A percentile compares a stretch with the other conserved stretches of the same genome.
Conservation (phyloP, 176 grass and related monocot genomes). For the Tillandsia leiboldiana region DNA sequence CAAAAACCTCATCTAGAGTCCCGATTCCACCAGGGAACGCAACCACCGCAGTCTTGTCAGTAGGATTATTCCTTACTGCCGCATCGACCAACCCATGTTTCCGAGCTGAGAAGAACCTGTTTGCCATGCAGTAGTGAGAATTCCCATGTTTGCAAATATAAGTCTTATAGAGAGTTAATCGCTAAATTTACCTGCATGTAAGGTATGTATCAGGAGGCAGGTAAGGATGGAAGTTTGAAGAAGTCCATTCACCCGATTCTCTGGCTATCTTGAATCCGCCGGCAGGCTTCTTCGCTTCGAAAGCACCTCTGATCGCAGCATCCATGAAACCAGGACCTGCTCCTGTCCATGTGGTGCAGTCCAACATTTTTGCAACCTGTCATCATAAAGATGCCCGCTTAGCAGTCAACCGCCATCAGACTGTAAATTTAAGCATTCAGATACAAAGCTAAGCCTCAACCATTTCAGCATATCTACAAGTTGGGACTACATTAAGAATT, state of each 20-base stretch:
- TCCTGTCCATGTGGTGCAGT: conserved; percentile 82
- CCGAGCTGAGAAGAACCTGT: conserved; percentile 83
- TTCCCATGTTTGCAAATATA: not conserved
- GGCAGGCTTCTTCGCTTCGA: conserved; percentile 48
- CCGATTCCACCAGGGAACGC: conserved; percentile 66
- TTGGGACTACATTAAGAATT: not conserved
- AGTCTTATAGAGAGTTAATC: not conserved
- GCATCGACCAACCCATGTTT: conserved; percentile 89
- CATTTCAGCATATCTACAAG: no score
- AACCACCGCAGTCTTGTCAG: conserved; percentile 40
- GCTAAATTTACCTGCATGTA: conserved; percentile 61
- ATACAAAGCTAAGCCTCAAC: not conserved
- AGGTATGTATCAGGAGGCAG: conserved; percentile 50
- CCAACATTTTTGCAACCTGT: conserved; percentile 51
- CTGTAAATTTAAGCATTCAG: not conserved
- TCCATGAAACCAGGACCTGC: conserved; percentile 82
- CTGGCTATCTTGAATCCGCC: conserved; percentile 72
- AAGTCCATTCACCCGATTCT: conserved; percentile 77
- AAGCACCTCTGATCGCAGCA: conserved; percentile 50
- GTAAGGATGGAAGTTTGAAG: conserved; percentile 66
- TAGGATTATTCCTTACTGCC: conserved; percentile 37
- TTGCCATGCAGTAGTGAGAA: conserved; percentile 3
- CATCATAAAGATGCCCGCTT: not conserved
- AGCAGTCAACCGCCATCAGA: not conserved
- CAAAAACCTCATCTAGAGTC: conserved; percentile 70